Evolutionary conservation across 495 filamentous ascomycete species (phyloP), one percentile per base, ranked within the genome.

Genomic region (Recurvomyces mirabilis): DNA sequence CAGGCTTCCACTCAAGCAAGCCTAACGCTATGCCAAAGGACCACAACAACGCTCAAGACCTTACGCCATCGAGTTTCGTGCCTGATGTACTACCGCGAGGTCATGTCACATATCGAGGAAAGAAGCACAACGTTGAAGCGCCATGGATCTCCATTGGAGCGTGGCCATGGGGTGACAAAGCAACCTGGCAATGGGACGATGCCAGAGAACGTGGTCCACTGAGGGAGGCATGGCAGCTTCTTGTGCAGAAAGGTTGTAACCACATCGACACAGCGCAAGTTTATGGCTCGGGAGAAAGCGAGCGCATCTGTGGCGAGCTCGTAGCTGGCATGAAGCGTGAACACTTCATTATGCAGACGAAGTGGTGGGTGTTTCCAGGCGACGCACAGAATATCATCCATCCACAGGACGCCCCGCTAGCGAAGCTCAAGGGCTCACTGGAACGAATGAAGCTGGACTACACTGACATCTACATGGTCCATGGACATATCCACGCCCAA

Each of bases 151-250:
- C 52, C 42, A 58, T 65, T 36, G 63, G 66, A 1, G 59, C 60
- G 11, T 69, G 61, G 64, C 37, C 64, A 13, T 67, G 66, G 66
- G 66, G 65, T 31, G 63, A 68, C 54, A 66, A 55, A 28, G 52
- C 62, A 3, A 69, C 64, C n/a, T 67, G 51, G 25, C 39, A 53
- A 21, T 68, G 65, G 45, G 22, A 29, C 13, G 32, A 29, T 13
- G 31, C 50, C 0, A 54, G 54, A 13, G 66, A 68, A 35, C 47
- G 54, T 0, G 62, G 60, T 0, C 47, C 39, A 0, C 54, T 67
- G 22, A 45, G 65, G 20, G 56, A 51, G 35, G 66, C 60, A 20
- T 69, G 64, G 64, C 35, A 54, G 30, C 46, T 56, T 17, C 46
- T 60, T 12, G 53, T 56, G 11, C 21, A 41, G 3, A 49, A 53